Evolutionary conservation across 1,284 basidiomycete genomes (phyloP).

Genomic region (Pseudozyma thailandica): DNA sequence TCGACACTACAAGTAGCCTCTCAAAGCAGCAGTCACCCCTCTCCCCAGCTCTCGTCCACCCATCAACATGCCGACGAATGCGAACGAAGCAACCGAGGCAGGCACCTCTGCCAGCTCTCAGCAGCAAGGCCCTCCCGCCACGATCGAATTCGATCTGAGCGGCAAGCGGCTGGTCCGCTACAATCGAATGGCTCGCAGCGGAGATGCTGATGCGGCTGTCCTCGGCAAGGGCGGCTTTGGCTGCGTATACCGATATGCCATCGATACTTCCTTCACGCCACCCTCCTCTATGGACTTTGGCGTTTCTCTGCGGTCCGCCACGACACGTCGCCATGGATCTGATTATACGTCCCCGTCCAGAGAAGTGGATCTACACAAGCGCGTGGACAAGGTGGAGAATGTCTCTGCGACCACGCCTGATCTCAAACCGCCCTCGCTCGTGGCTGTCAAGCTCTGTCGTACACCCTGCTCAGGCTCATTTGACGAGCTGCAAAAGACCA

Average conservation of each 20-base stretch:
- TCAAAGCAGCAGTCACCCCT: too few species aligned
- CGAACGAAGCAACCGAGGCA: slow-evolving; percentile 7
- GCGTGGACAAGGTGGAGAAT: not conserved
- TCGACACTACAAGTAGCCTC: too few species aligned
- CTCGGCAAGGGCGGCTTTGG: slow-evolving; percentile 51
- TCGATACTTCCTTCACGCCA: slow-evolving; percentile 49
- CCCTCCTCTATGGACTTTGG: slow-evolving; percentile 38
- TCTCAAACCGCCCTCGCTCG: slow-evolving; percentile 32
- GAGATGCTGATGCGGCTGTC: slow-evolving; percentile 36
- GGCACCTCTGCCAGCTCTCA: slow-evolving; percentile 3
- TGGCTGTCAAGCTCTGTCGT: slow-evolving; percentile 60
- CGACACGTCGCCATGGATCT: slow-evolving; percentile 16
- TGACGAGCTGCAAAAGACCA: slow-evolving; percentile 59
- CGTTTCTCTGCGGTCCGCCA: slow-evolving; percentile 7
- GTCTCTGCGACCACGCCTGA: slow-evolving; percentile 1
- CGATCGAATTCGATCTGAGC: slow-evolving; percentile 23
- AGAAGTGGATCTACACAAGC: too few species aligned
- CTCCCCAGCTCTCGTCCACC: too few species aligned
- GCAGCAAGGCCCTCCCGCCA: slow-evolving; percentile 28
- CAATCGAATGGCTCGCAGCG: slow-evolving; percentile 29
- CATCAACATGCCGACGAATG: slow-evolving; percentile 6
- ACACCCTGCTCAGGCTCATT: slow-evolving; percentile 57
- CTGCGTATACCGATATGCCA: slow-evolving; percentile 47
- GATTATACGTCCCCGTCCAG: too few species aligned
- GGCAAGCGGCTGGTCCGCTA: slow-evolving; percentile 36